Percentiles rank a stretch among this genome's conserved stretches.
These are phyloP conservation scores for Penicillium silybi DNA, from an alignment of 495 filamentous ascomycete species.

Conservation along the genomic window DNA sequence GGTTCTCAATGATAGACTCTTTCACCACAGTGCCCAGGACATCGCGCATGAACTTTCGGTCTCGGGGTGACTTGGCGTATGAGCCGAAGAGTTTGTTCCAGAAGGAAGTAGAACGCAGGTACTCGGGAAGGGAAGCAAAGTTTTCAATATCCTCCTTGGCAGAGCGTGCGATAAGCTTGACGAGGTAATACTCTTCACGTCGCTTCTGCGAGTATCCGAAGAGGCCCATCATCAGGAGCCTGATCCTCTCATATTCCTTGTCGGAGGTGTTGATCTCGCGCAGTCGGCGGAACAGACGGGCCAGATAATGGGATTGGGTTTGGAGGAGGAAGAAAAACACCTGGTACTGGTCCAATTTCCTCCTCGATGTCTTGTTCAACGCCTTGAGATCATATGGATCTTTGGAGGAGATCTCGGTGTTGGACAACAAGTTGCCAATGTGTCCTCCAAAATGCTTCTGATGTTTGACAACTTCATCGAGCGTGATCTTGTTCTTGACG, in stretches of 20 bases:
- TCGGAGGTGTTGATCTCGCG: constrained; percentile 83
- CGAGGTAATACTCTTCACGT: constrained; percentile 92
- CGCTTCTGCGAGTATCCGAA: constrained; percentile 97
- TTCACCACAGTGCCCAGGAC: constrained; percentile 77
- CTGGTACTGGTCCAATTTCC: constrained; percentile 94
- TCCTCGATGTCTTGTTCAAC: constrained; percentile 90
- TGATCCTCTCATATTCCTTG: constrained; percentile 86
- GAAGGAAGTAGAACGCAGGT: constrained; percentile 86
- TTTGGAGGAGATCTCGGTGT: constrained; percentile 78
- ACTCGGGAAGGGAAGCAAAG: constrained; percentile 72
- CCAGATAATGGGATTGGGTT: constrained; percentile 92
- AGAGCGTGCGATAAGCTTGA: constrained; percentile 81
- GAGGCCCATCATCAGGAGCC: constrained; percentile 91
- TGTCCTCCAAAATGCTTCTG: constrained; percentile 95
- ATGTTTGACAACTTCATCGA: constrained; percentile 96
- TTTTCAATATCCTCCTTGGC: constrained; percentile 83
- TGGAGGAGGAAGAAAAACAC: constrained; percentile 97
- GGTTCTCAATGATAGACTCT: constrained; percentile 87
- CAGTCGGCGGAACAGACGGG: constrained; percentile 77
- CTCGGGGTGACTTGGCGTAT: constrained; percentile 87
- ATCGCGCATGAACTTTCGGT: constrained; percentile 87
- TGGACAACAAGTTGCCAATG: constrained; percentile 78
- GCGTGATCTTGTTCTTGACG: constrained; percentile 98
- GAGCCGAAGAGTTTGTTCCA: constrained; percentile 81
- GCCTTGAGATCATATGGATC: constrained; percentile 97